Evolutionary conservation across 2,329 filamentous ascomycete species (phyloP), one percentile per base, ranked within the genome.

Genomic region (Alternaria arborescens): DNA sequence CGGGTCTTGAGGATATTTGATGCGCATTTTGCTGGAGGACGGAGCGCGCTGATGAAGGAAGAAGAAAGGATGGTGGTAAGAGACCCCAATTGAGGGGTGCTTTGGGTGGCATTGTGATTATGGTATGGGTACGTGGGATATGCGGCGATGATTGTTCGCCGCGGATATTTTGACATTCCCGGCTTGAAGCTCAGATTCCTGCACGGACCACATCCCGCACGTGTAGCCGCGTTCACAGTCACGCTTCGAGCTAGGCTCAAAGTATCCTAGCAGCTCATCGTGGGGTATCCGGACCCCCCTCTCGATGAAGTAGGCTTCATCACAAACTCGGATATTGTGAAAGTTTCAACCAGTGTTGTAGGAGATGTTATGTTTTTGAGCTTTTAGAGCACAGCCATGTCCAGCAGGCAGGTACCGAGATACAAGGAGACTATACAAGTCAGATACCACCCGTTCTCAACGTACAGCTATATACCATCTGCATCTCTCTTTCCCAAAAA

Each of bases 11-110:
- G 30, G 46, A 58, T 38, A 52, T 44, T 52, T 54, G 57, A 7
- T 54, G 34, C 32, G 58, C 50, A 53, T 63, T 64, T 51, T 68
- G 66, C 22, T 72, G 67, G 24, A 74, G 48, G 38, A 76, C 55
- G 10, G 68, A 62, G 41, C 71, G 69, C 16, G 68, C 69, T 28
- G 71, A 70, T 32, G 71, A 68, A 1, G 75, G 74, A 6, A 77
- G 53, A 22, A 77, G 70, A 44, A 75, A 71, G 5, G 69, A 61
- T 0, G 72, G 66, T 28, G 75, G 71, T 32, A 72, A 38, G 16
- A 71, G 68, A 8, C 70, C 76, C 75, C 75, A 74, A 68, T 70
- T 75, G 65, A 78, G 69, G 61, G 72, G 66, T 67, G 70, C 54
- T 68, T 69, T 72, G 61, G 76, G 73, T 48, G 76, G 75, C 77